These are phyloP conservation scores for Penicillium paxilli DNA, from an alignment of 495 filamentous ascomycete species.

Conservation along the genomic window DNA sequence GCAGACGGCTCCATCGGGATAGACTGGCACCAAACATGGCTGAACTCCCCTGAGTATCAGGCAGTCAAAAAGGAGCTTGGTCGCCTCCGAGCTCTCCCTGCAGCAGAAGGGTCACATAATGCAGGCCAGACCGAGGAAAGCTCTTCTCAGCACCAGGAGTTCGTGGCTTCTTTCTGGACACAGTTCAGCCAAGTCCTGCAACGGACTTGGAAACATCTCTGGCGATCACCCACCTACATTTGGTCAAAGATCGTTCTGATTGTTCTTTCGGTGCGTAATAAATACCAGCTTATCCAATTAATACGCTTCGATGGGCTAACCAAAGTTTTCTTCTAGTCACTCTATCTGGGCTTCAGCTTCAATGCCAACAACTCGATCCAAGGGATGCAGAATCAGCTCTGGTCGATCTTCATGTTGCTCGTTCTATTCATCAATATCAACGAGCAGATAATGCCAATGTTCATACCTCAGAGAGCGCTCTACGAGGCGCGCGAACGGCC, in stretches of 20 bases:
- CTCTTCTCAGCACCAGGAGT: constrained; percentile 22
- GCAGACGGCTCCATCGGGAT: background rate
- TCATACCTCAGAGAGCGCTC: constrained; percentile 51
- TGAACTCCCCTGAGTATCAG: constrained; percentile 59
- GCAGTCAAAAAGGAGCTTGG: constrained; percentile 61
- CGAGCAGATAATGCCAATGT: constrained; percentile 58
- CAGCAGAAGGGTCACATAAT: constrained; percentile 4
- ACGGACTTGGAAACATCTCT: constrained; percentile 36
- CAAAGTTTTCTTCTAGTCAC: constrained; percentile 2
- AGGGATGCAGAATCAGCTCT: constrained; percentile 76
- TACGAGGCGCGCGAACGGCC: constrained; percentile 62
- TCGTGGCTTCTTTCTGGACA: constrained; percentile 35
- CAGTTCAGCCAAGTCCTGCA: constrained; percentile 38
- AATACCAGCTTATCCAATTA: background rate
- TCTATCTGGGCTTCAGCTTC: constrained; percentile 55
- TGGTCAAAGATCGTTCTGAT: background rate
- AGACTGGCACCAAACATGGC: constrained; percentile 76
- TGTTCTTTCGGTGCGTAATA: background rate
- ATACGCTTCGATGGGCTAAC: constrained; percentile 22
- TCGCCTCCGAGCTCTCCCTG: constrained; percentile 48
- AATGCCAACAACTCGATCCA: constrained; percentile 60
- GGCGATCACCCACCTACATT: constrained; percentile 33
- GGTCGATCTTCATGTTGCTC: constrained; percentile 71
- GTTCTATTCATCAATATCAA: constrained; percentile 66
- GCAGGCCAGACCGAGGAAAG: background rate